phyloP scores from a whole-genome alignment of 805 yeast species.

The Saccharomycopsis capsularis region DNA sequence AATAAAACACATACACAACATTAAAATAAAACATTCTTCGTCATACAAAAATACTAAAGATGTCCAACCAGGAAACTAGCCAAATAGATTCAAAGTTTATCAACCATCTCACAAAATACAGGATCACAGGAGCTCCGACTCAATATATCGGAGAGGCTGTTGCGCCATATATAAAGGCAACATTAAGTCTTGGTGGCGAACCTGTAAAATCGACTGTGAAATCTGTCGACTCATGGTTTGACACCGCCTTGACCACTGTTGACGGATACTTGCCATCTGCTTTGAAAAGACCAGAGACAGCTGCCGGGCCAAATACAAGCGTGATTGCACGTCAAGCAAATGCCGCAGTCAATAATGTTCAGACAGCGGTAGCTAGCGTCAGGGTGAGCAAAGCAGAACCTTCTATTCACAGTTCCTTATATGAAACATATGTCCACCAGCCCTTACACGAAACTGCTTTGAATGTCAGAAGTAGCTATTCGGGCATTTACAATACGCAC shows the following conservation, averaged over 20 bases:
- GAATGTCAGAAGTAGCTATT: slow-evolving; percentile 3
- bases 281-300: background rate
- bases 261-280: slow-evolving; percentile 8
- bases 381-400: background rate
- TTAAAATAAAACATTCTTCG: too few species aligned
- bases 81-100: slow-evolving; percentile 7
- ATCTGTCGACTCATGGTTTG: slow-evolving; percentile 4
- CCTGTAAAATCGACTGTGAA: slow-evolving; percentile 2
- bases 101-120: slow-evolving; percentile 9
- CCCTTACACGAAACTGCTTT: slow-evolving; percentile 12
- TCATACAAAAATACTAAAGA: too few species aligned
- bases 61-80: too few species aligned
- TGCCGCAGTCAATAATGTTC: background rate
- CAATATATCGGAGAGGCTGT: background rate
- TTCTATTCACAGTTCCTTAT: background rate
- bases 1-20: too few species aligned
- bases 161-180: slow-evolving; percentile 15
- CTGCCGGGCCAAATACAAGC: background rate
- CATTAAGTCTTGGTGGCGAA: slow-evolving; percentile 3
- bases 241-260: background rate
- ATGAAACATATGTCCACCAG: slow-evolving; percentile 9
- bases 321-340: background rate
- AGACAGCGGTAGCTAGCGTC: background rate
- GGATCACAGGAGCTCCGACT: slow-evolving; percentile 4
- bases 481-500: slow-evolving; percentile 42